Evolutionary conservation across 208 protist species (phyloP).

Genomic region (Plasmodiophora brassicae): DNA sequence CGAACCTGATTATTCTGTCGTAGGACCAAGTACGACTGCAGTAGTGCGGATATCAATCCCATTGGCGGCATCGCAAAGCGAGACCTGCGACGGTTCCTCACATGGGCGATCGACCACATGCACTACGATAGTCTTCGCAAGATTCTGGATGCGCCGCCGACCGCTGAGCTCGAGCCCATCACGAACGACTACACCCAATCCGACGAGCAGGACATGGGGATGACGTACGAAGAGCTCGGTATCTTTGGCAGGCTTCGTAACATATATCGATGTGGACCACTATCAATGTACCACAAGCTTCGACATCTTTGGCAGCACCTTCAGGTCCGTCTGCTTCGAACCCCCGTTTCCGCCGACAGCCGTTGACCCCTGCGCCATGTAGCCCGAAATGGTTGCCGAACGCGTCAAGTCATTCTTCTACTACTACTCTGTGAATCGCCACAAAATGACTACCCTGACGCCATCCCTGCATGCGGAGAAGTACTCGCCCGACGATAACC

Average conservation of each 20-base stretch:
- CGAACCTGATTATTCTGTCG: slow-evolving; percentile 63
- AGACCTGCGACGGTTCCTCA: slow-evolving; percentile 43
- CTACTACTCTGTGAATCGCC: slow-evolving; percentile 70
- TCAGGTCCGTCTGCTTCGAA: neutral
- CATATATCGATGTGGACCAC: slow-evolving; percentile 53
- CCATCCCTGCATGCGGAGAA: slow-evolving; percentile 68
- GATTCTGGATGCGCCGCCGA: slow-evolving; percentile 57
- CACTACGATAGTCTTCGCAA: neutral
- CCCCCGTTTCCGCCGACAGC: too few relatives aligned
- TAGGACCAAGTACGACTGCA: slow-evolving; percentile 73
- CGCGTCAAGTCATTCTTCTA: slow-evolving; percentile 75
- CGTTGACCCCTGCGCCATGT: neutral
- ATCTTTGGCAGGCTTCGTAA: slow-evolving; percentile 45
- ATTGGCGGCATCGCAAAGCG: slow-evolving; percentile 59
- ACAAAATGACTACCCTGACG: slow-evolving; percentile 74
- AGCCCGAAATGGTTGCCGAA: slow-evolving; percentile 48
- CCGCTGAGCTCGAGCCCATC: slow-evolving; percentile 68
- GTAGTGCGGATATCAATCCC: slow-evolving; percentile 69
- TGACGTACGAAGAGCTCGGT: slow-evolving; percentile 70
- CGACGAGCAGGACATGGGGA: slow-evolving; percentile 73
- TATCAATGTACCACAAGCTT: slow-evolving; percentile 64
- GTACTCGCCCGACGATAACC: slow-evolving; percentile 73
- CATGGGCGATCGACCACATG: neutral
- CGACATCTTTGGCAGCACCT: slow-evolving; percentile 5
- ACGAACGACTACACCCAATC: slow-evolving; percentile 51